A percentile compares a stretch with the other conserved stretches of the same genome.
These are phyloP conservation scores for Cadophora malorum DNA, from an alignment of 2,329 filamentous ascomycete genomes.

Conservation along the genomic window DNA sequence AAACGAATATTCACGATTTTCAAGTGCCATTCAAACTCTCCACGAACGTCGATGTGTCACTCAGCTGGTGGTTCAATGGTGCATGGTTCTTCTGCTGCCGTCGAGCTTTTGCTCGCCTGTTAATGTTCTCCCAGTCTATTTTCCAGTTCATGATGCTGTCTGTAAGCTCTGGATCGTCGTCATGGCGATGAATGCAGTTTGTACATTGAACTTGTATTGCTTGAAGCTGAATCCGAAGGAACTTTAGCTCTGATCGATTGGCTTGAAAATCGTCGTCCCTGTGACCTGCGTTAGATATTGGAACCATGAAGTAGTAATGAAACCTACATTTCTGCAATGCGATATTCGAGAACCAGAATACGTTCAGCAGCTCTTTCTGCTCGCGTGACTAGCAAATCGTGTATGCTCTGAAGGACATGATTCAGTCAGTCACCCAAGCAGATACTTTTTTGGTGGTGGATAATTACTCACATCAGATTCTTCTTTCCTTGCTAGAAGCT, in stretches of 20 bases:
- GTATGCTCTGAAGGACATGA: constrained; percentile 58
- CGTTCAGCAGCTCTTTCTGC: constrained; percentile 63
- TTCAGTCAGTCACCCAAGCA: neutral
- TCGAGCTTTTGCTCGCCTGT: constrained; percentile 47
- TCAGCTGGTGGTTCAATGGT: constrained; percentile 17
- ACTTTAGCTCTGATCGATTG: constrained; percentile 65
- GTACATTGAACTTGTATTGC: constrained; percentile 66
- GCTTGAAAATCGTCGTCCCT: constrained; percentile 63
- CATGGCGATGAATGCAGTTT: constrained; percentile 53
- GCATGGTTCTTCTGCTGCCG: constrained; percentile 34
- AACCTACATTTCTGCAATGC: constrained; percentile 62
- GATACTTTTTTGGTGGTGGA: neutral
- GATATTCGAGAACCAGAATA: constrained; percentile 65
- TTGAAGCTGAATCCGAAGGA: constrained; percentile 66
- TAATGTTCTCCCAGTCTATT: constrained; percentile 61
- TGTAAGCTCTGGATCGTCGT: constrained; percentile 63
- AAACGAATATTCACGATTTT: neutral
- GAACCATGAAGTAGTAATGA: neutral
- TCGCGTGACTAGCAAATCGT: constrained; percentile 63
- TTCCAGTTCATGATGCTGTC: constrained; percentile 68
- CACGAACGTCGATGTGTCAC: constrained; percentile 17
- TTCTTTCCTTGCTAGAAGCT: constrained; percentile 61
- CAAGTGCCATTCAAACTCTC: neutral
- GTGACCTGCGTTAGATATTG: constrained; percentile 38
- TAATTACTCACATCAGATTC: constrained; percentile 59